phyloP scores from a whole-genome alignment of 1,284 basidiomycete genomes.

The Apiotrichum laibachii region DNA sequence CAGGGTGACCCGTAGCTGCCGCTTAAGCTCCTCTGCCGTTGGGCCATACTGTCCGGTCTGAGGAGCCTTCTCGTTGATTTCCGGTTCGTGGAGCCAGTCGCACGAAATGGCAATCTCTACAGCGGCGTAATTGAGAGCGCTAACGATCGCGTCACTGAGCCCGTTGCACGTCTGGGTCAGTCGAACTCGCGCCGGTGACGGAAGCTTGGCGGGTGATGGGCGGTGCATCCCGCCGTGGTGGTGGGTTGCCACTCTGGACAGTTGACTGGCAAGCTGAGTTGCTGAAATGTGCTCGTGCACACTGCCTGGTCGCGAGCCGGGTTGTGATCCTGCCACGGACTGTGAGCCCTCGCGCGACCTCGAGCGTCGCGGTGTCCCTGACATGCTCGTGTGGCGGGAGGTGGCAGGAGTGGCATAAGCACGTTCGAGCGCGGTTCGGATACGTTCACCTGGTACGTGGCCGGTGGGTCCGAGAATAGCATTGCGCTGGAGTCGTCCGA shows the following conservation, averaged over 20 bases:
- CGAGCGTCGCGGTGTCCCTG: background rate
- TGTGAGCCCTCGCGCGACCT: background rate
- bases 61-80: too few species aligned
- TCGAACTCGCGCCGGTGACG: slow-evolving; percentile 4
- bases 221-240: background rate
- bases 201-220: background rate
- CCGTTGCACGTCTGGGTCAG: slow-evolving; percentile 8
- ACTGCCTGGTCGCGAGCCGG: background rate
- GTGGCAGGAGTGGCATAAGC: slow-evolving; percentile 17
- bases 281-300: slow-evolving; percentile 3
- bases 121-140: slow-evolving; percentile 6
- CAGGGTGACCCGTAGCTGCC: slow-evolving; percentile 3
- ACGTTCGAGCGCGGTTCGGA: slow-evolving; percentile 37
- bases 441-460: slow-evolving; percentile 44
- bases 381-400: background rate
- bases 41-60: background rate
- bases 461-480: slow-evolving; percentile 39
- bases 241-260: slow-evolving; percentile 16
- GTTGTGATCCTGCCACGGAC: background rate
- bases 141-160: slow-evolving; percentile 15
- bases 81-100: slow-evolving; percentile 12
- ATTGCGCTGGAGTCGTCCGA: slow-evolving; percentile 38
- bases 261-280: slow-evolving; percentile 10
- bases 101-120: slow-evolving; percentile 9
- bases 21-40: background rate